Conservation (phyloP, 2,329 filamentous ascomycete species). For the Cryphonectria carpinicola region DNA sequence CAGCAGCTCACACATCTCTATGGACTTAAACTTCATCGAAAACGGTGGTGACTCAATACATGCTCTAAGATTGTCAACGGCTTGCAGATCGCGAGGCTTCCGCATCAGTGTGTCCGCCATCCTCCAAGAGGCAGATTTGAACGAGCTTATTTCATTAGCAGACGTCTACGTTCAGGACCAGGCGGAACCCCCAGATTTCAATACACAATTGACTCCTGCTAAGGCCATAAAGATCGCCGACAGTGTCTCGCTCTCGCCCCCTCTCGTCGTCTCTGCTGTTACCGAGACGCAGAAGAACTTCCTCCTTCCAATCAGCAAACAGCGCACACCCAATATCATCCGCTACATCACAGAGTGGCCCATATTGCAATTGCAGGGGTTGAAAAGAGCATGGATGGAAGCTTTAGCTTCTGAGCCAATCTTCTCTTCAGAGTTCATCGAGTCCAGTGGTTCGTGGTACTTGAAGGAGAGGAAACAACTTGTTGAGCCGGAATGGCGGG, state of each 20-base stretch:
- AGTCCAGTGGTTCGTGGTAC: not conserved
- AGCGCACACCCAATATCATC: not conserved
- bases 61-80: not conserved
- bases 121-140: not conserved
- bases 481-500: not conserved
- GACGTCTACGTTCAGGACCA: not conserved
- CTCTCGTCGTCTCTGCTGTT: not conserved
- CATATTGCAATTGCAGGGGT: not conserved
- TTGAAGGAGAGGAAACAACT: not conserved
- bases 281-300: not conserved
- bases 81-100: not conserved
- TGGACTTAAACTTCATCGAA: not conserved
- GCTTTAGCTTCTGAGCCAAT: not conserved
- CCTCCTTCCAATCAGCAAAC: not conserved
- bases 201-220: not conserved
- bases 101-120: not conserved
- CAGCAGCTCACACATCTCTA: not conserved
- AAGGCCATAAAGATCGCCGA: not conserved
- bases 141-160: not conserved
- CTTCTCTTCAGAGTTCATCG: not conserved
- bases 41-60: not conserved
- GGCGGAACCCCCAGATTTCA: not conserved
- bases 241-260: not conserved
- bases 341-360: not conserved
- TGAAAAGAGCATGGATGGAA: not conserved